Conservation (phyloP, 1,284 basidiomycete genomes). For the Trichosporon inkin region DNA sequence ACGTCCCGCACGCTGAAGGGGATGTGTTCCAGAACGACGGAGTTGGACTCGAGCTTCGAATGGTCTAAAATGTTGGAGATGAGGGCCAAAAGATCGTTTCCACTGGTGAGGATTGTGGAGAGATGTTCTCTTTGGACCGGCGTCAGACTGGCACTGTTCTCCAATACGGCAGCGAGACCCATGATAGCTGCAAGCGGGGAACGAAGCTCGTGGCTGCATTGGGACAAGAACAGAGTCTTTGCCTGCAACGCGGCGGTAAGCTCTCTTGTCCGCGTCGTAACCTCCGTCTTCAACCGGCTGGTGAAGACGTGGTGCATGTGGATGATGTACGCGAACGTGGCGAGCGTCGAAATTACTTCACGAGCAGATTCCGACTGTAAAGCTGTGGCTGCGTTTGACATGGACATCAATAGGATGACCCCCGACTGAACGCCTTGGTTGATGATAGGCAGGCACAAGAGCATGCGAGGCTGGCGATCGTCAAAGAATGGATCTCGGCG, state of each 20-base stretch:
- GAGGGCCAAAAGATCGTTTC: constrained; percentile 51
- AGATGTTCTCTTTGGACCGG: constrained; percentile 51
- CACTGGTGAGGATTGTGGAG: constrained; percentile 49
- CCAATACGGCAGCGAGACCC: constrained; percentile 48
- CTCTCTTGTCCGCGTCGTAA: constrained; percentile 34
- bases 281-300: constrained; percentile 30
- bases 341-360: constrained; percentile 31
- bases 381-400: constrained; percentile 23
- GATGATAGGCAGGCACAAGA: constrained; percentile 37
- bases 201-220: constrained; percentile 52
- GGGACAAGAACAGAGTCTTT: constrained; percentile 40
- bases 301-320: constrained; percentile 34
- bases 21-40: constrained; percentile 49
- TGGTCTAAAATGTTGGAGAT: constrained; percentile 54
- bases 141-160: constrained; percentile 44
- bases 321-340: constrained; percentile 38
- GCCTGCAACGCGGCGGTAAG: constrained; percentile 34
- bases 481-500: constrained; percentile 36
- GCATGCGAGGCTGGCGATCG: constrained; percentile 25
- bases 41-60: constrained; percentile 50
- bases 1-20: constrained; percentile 49
- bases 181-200: constrained; percentile 48
- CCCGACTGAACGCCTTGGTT: constrained; percentile 35
- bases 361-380: constrained; percentile 27
- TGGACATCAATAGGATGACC: constrained; percentile 35